Base-by-base conservation (phyloP, 23 red algal species). In the Gracilaria domingensis region DNA sequence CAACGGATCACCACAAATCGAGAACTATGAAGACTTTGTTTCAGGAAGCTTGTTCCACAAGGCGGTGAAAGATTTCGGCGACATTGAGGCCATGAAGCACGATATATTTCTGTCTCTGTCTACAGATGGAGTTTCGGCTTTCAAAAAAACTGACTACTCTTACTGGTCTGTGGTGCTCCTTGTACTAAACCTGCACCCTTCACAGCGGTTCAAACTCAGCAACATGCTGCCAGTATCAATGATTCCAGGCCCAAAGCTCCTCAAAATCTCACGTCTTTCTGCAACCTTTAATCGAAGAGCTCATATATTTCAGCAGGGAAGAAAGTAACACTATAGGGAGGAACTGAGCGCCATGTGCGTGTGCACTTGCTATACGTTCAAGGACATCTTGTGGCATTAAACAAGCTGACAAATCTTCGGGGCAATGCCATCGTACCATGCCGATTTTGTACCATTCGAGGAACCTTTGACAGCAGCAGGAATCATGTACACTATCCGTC, bases 121-220 rank as follows among this genome's bases (percentile, higher is more conserved):
- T 21, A 80, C 76, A 23, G 76, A 80, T 80, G 76, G 42, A 29
- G 76, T 80, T 8, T 34, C 47, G 7, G 29, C 76, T 9, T 80
- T 80, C 54, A 58, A 58, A 58, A 37, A 36, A 5, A 80, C 2
- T 29, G 49, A 80, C 8, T 80, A 80, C 30, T 39, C 14, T 18
- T 80, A 38, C 20, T 54, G 76, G 76, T 49, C 48, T 9, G 18
- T 49, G 20, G 54, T 80, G 3, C 48, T 80, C 12, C 39, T 57
- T 28, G 33, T 80, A 8, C 26, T 58, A 56, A 80, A 80, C 17
- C 44, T 80, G 13, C 76, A 48, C 32, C 76, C 76, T 1, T 58
- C 49, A 8, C 34, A 80, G 39, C 76, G 48, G 1, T 80, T 58
- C 25, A 54, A 80, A 32, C 24, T 80, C 2, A 60, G 44, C 9